Conservation (phyloP, 1,284 basidiomycete species). For the Cystobasidium pallidum region DNA sequence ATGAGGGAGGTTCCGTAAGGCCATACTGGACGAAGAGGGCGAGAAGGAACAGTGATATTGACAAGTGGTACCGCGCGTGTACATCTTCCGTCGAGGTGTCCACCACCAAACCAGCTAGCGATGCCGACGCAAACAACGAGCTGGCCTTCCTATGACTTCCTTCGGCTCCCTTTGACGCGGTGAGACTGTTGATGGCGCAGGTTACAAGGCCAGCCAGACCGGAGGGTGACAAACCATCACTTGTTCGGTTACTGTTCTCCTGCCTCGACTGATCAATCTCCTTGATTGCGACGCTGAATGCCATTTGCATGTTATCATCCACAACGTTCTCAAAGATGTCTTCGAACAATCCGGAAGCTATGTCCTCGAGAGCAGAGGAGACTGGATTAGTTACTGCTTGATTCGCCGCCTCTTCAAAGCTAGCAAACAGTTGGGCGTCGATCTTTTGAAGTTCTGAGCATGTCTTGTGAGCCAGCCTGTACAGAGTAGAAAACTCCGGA, state of each 20-base stretch:
- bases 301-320: conserved; percentile 46
- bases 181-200: neutral
- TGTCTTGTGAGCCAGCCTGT: conserved; percentile 63
- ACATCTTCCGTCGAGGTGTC: conserved; percentile 1
- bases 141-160: neutral
- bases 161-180: neutral
- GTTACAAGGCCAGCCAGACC: neutral
- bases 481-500: neutral
- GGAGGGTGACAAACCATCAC: neutral
- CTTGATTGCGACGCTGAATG: conserved; percentile 11
- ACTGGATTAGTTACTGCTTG: conserved; percentile 41
- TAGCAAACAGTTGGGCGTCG: conserved; percentile 59
- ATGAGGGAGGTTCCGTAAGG: neutral
- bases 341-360: conserved; percentile 51
- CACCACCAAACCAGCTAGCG: neutral
- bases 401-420: conserved; percentile 48
- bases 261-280: neutral
- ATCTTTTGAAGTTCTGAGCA: conserved; percentile 63
- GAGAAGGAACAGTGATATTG: conserved; percentile 53
- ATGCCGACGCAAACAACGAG: neutral
- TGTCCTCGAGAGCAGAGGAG: conserved; percentile 46
- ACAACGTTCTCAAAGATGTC: conserved; percentile 53
- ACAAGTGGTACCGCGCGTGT: conserved; percentile 53
- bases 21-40: conserved; percentile 54
- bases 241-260: neutral